Percentiles rank a stretch among this genome's conserved stretches.
Evolutionary conservation across 169 alveolate species (phyloP).

Genomic region (Plasmodium chabaudi): DNA sequence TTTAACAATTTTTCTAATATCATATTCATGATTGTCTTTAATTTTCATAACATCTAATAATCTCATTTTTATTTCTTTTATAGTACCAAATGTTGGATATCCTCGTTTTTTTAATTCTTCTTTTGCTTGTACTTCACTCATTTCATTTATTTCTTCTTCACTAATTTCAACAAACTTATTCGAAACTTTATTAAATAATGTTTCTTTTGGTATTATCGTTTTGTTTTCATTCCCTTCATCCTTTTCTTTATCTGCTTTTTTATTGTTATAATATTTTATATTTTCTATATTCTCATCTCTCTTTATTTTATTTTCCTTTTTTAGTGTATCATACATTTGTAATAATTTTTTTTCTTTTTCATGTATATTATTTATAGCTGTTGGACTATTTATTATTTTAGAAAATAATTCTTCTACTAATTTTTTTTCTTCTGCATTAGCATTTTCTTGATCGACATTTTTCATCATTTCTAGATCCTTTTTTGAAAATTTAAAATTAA

Average conservation of each 20-base stretch:
- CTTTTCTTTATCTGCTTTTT: conserved; percentile 4
- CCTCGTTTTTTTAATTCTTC: conserved; percentile 71
- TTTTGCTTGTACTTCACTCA: conserved; percentile 35
- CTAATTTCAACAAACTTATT: conserved; percentile 26
- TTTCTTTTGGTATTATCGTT: conserved; percentile 3
- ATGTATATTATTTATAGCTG: not conserved
- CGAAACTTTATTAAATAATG: conserved; percentile 2
- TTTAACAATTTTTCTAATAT: conserved; percentile 20
- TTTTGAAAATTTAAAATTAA: conserved; percentile 43
- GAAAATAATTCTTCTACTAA: conserved; percentile 22
- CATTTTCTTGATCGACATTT: not conserved
- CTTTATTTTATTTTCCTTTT: conserved; percentile 29
- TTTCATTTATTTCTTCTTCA: conserved; percentile 44
- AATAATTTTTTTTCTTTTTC: conserved; percentile 19
- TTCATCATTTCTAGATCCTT: conserved; percentile 46
- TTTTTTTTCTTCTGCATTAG: conserved; percentile 15
- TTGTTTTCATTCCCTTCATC: not conserved
- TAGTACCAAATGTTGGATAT: conserved; percentile 61
- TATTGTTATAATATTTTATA: conserved; percentile 35
- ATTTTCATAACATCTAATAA: conserved; percentile 37
- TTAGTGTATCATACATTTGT: conserved; percentile 12
- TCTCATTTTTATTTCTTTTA: conserved; percentile 44
- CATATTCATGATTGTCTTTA: conserved; percentile 19
- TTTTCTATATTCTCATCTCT: conserved; percentile 50
- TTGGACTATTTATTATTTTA: not conserved